These are phyloP conservation scores for Arthrobotrys iridis DNA, from an alignment of 2,329 filamentous ascomycete species.

Conservation along the genomic window DNA sequence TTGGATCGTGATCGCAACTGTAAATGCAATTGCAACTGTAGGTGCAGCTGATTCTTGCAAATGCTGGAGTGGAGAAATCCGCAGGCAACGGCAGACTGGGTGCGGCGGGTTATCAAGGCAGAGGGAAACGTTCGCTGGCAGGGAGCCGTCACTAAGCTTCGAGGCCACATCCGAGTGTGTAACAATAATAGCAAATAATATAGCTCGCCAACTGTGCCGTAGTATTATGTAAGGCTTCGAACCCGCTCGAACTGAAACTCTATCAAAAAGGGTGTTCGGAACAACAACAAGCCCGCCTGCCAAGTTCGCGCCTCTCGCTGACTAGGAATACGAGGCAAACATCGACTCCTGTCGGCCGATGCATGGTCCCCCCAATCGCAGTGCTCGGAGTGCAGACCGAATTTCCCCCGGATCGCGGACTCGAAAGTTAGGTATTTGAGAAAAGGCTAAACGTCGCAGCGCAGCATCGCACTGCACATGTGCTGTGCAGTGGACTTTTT, in stretches of 20 bases:
- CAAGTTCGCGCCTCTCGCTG: neutral
- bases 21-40: too few species aligned
- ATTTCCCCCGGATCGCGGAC: neutral
- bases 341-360: neutral
- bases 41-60: too few species aligned
- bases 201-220: neutral
- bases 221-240: neutral
- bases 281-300: neutral
- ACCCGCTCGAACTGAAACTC: neutral
- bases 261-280: neutral
- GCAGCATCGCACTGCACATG: too few species aligned
- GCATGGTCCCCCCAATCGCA: neutral
- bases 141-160: neutral
- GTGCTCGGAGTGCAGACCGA: neutral
- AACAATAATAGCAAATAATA: neutral
- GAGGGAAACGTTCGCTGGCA: neutral
- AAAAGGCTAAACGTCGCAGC: slow-evolving; percentile 4
- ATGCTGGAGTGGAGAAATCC: too few species aligned
- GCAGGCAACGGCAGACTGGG: too few species aligned
- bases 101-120: too few species aligned
- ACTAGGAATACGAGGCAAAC: slow-evolving; percentile 18
- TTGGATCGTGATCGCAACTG: too few species aligned
- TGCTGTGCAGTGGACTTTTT: too few species aligned
- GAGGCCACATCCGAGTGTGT: neutral
- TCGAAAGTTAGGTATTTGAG: neutral